These are phyloP conservation scores for Stereocaulon alpinum DNA, from an alignment of 495 filamentous ascomycete genomes.

Conservation along the genomic window DNA sequence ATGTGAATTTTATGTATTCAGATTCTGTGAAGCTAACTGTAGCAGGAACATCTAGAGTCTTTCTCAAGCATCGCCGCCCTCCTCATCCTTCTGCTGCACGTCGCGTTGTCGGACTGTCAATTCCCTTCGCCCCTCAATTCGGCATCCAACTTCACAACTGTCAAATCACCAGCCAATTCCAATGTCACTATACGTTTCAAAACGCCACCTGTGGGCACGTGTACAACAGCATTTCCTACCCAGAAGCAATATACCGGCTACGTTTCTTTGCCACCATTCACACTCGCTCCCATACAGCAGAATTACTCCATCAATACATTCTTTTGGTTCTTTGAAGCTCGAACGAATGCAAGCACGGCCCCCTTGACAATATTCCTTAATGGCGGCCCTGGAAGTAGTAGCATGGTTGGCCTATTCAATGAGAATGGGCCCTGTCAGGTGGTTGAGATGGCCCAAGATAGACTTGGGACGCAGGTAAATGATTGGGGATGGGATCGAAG, in stretches of 20 bases:
- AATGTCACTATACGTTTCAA: conserved; percentile 54
- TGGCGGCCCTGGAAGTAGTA: conserved; percentile 46
- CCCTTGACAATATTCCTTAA: conserved; percentile 51
- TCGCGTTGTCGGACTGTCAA: conserved; percentile 7
- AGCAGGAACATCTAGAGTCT: background rate
- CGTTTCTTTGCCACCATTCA: conserved; percentile 38
- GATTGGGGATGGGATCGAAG: conserved; percentile 25
- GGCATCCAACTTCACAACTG: conserved; percentile 28
- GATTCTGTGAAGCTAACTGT: background rate
- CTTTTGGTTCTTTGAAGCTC: conserved; percentile 66
- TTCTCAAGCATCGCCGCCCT: background rate
- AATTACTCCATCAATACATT: conserved; percentile 63
- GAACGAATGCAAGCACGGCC: conserved; percentile 45
- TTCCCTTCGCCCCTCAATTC: conserved; percentile 10
- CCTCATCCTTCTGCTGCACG: conserved; percentile 1
- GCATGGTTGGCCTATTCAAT: conserved; percentile 54
- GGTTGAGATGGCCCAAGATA: conserved; percentile 50
- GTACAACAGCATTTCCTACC: conserved; percentile 42
- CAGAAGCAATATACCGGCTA: conserved; percentile 42
- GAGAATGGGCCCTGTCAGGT: conserved; percentile 53
- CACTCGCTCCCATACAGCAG: conserved; percentile 37
- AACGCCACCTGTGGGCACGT: conserved; percentile 41
- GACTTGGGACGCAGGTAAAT: conserved; percentile 23
- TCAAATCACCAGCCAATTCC: conserved; percentile 45
- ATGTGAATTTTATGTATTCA: background rate